A percentile compares a stretch with the other conserved stretches of the same genome.
Evolutionary conservation across 2,329 filamentous ascomycete species (phyloP).

Genomic region (Aspergillus tanneri): DNA sequence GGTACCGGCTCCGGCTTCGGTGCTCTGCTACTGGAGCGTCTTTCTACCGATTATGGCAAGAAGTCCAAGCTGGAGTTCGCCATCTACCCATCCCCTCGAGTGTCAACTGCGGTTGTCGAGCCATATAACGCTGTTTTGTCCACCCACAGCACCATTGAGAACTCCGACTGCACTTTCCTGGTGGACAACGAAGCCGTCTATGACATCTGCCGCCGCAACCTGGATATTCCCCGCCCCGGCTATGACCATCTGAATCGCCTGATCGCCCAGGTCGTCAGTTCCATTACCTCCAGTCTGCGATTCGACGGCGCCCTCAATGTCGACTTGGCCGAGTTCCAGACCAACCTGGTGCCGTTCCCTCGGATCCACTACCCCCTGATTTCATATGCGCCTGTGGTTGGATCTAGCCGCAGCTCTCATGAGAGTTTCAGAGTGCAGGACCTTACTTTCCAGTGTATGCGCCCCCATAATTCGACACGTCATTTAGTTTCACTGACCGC

Average conservation of each 20-base stretch:
- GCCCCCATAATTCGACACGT: not conserved
- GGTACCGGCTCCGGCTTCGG: constrained; percentile 68
- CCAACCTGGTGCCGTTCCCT: constrained; percentile 66
- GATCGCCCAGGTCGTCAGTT: constrained; percentile 67
- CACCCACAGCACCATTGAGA: constrained; percentile 63
- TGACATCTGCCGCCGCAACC: constrained; percentile 64
- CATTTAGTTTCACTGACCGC: constrained; percentile 9
- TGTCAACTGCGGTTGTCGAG: constrained; percentile 66
- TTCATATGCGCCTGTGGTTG: constrained; percentile 64
- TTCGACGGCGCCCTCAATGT: constrained; percentile 68
- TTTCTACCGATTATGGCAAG: constrained; percentile 65
- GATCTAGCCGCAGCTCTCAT: constrained; percentile 72
- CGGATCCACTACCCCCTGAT: constrained; percentile 68
- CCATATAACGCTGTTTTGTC: constrained; percentile 62
- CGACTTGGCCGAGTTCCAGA: constrained; percentile 68
- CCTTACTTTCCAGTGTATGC: constrained; percentile 62
- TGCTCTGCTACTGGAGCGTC: constrained; percentile 62
- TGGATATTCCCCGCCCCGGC: constrained; percentile 63
- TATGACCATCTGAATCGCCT: constrained; percentile 66
- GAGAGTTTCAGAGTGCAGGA: constrained; percentile 86
- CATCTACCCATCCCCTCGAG: constrained; percentile 64
- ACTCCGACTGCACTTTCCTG: constrained; percentile 67
- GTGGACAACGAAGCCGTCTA: constrained; percentile 69
- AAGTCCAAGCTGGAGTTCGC: constrained; percentile 68
- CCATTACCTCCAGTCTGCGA: constrained; percentile 63